Evolutionary conservation across 805 yeast genomes (phyloP).

Genomic region (Wickerhamomyces silvicola): DNA sequence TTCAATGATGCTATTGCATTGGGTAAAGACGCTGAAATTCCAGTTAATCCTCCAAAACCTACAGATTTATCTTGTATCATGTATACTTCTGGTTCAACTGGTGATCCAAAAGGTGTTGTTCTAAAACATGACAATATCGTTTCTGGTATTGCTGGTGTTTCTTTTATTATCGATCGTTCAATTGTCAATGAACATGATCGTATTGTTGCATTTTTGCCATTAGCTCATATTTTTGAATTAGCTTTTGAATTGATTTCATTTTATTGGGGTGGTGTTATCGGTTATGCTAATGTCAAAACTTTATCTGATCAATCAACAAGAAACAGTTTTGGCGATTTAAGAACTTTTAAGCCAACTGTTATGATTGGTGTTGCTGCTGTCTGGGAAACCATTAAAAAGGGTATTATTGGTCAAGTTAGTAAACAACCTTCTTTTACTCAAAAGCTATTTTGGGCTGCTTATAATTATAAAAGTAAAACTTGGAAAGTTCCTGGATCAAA

Average conservation of each 20-base stretch:
- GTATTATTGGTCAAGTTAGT: constrained; percentile 70
- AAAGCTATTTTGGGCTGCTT: constrained; percentile 86
- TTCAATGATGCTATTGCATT: constrained; percentile 57
- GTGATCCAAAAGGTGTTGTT: constrained; percentile 75
- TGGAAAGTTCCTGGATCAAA: constrained; percentile 71
- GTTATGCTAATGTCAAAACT: constrained; percentile 92
- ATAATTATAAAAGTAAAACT: constrained; percentile 57
- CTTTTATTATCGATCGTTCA: constrained; percentile 49
- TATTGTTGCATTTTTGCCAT: constrained; percentile 82
- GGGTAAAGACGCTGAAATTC: constrained; percentile 47
- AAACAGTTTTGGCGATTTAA: constrained; percentile 85
- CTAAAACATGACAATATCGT: constrained; percentile 60
- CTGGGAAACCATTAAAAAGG: constrained; percentile 94
- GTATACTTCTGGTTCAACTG: constrained; percentile 74
- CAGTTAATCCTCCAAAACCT: constrained; percentile 36
- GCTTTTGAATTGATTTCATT: constrained; percentile 74
- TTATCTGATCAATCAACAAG: constrained; percentile 73
- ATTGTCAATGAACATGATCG: constrained; percentile 54
- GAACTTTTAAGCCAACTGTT: constrained; percentile 79
- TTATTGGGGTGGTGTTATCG: constrained; percentile 86
- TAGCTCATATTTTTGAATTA: constrained; percentile 94
- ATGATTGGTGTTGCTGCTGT: constrained; percentile 99
- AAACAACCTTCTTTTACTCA: constrained; percentile 61
- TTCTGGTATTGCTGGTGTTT: constrained; percentile 83
- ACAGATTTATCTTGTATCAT: constrained; percentile 55